Percentiles rank a stretch among this genome's conserved stretches.
Evolutionary conservation across 352 stramenopile genomes (phyloP).

Genomic region (Phytopythium cucurbitacearum): DNA sequence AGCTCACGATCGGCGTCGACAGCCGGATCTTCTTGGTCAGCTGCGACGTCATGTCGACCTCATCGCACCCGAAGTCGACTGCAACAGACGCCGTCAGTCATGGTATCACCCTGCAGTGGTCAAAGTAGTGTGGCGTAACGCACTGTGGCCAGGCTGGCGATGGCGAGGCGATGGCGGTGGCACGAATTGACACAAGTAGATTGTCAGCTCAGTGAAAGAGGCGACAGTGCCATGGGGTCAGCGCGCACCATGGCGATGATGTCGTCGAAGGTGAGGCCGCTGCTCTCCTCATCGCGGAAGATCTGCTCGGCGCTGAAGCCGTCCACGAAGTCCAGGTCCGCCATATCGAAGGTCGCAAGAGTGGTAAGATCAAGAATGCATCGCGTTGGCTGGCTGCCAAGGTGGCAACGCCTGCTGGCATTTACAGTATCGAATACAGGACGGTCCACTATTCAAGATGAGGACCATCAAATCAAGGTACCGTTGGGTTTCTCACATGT

Average conservation of each 20-base stretch:
- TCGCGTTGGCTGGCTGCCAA: too few species aligned
- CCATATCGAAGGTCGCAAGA: conserved; percentile 8
- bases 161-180: conserved; percentile 1
- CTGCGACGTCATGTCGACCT: conserved; percentile 90
- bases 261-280: conserved; percentile 81
- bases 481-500: too few species aligned
- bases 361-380: too few species aligned
- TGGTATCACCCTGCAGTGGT: background rate
- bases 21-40: conserved; percentile 92
- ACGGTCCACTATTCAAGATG: too few species aligned
- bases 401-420: too few species aligned
- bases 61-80: conserved; percentile 92
- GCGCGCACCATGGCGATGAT: conserved; percentile 72
- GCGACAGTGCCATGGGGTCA: conserved; percentile 1
- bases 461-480: too few species aligned
- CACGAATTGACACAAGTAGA: conserved; percentile 5
- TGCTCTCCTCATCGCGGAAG: conserved; percentile 65
- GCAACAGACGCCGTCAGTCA: background rate
- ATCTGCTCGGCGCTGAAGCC: conserved; percentile 69
- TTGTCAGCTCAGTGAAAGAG: too few species aligned
- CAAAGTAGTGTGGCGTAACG: conserved; percentile 5
- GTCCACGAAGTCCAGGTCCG: conserved; percentile 44
- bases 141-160: conserved; percentile 61
- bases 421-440: too few species aligned
- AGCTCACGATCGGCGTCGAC: conserved; percentile 93